Conservation (phyloP, 768 basidiomycete genomes). For the Galerina marginata region DNA sequence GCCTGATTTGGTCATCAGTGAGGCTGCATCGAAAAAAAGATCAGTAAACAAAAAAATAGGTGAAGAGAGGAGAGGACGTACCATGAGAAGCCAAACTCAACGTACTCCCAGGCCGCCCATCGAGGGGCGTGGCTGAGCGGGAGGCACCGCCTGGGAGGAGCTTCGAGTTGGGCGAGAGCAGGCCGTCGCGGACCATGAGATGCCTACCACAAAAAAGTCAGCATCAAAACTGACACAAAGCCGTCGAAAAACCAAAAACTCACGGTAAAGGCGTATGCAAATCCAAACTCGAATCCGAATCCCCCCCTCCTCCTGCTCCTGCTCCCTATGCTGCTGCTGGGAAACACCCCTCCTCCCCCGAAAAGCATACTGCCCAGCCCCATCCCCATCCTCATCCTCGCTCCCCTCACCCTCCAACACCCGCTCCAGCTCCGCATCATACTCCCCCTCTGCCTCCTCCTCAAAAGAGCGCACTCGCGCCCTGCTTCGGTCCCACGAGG, state of each 20-base stretch:
- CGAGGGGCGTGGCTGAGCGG: constrained; percentile 23
- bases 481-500: constrained; percentile 4
- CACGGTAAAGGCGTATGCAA: constrained; percentile 73
- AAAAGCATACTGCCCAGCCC: not conserved
- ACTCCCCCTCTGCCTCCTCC: constrained; percentile 9
- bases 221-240: too few relatives aligned
- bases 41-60: not conserved
- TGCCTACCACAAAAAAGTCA: too few relatives aligned
- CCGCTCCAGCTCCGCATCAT: constrained; percentile 22
- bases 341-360: too few relatives aligned
- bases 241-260: too few relatives aligned
- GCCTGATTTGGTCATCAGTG: constrained; percentile 42
- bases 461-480: not conserved
- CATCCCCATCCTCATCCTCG: constrained; percentile 11
- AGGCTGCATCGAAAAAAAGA: too few relatives aligned
- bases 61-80: constrained; percentile 23
- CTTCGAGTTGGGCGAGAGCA: constrained; percentile 71
- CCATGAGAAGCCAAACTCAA: constrained; percentile 40
- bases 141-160: constrained; percentile 47
- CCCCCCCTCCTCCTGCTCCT: too few relatives aligned
- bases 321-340: too few relatives aligned
- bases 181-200: constrained; percentile 70
- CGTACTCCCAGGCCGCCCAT: constrained; percentile 40
- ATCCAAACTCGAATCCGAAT: constrained; percentile 73
- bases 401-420: constrained; percentile 24